Evolutionary conservation across 2,329 filamentous ascomycete genomes (phyloP).

Genomic region (Trichoderma sp.): DNA sequence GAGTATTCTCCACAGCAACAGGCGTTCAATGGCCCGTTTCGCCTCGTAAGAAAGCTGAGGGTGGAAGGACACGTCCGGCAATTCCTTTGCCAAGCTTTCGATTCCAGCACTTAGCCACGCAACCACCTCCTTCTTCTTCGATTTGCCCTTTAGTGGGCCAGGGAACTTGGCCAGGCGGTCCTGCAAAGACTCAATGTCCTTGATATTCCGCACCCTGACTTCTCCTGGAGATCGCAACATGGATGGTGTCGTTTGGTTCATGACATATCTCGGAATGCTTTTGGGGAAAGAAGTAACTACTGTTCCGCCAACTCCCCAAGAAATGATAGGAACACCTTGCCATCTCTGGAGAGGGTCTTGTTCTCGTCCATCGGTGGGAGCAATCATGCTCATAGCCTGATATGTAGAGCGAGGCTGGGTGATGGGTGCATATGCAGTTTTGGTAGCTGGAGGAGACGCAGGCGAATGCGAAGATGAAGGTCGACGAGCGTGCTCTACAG

Average conservation of each 20-base stretch:
- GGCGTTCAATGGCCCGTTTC: conserved; percentile 75
- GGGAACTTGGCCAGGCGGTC: conserved; percentile 81
- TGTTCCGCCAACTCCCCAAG: conserved; percentile 83
- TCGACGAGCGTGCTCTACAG: conserved; percentile 50
- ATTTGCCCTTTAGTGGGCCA: conserved; percentile 83
- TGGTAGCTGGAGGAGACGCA: conserved; percentile 38
- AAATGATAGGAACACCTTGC: conserved; percentile 85
- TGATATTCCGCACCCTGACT: conserved; percentile 74
- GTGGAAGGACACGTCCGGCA: conserved; percentile 51
- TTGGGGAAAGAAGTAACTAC: conserved; percentile 86
- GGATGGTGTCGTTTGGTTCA: conserved; percentile 70
- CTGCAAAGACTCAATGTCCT: conserved; percentile 68
- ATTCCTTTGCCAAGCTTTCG: conserved; percentile 65
- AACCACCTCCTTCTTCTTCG: conserved; percentile 92
- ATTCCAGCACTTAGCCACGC: conserved; percentile 80
- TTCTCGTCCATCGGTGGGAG: conserved; percentile 66
- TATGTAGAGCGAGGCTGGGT: conserved; percentile 54
- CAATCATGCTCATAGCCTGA: conserved; percentile 57
- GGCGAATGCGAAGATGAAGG: conserved; percentile 55
- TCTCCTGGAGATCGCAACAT: conserved; percentile 82
- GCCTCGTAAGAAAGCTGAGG: conserved; percentile 58
- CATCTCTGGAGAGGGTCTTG: conserved; percentile 82
- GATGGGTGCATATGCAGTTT: conserved; percentile 33
- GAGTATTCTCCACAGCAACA: conserved; percentile 85
- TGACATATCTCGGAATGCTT: conserved; percentile 81